Conservation (phyloP, 768 basidiomycete genomes). For the Lactarius sp. region DNA sequence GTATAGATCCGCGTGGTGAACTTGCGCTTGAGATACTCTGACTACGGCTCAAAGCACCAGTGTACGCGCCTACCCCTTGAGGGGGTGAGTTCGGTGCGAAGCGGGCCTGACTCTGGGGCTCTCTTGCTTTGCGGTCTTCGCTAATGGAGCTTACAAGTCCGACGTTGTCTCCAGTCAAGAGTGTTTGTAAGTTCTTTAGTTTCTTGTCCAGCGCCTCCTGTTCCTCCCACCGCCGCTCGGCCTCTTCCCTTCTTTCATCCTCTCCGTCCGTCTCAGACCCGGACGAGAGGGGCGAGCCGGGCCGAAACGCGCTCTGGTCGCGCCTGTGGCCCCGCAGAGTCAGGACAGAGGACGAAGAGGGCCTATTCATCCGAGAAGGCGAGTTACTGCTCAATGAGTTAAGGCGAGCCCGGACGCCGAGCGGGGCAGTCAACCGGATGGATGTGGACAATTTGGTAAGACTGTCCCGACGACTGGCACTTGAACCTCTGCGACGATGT, state of each 20-base stretch:
- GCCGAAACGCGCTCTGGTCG: slow-evolving; percentile 18
- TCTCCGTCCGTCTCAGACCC: slow-evolving; percentile 44
- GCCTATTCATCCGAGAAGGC: slow-evolving; percentile 40
- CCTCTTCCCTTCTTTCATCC: slow-evolving; percentile 59
- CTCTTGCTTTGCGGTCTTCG: slow-evolving; percentile 18
- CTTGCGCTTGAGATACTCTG: slow-evolving; percentile 71
- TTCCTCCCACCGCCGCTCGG: slow-evolving; percentile 60
- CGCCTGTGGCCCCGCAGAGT: slow-evolving; percentile 43
- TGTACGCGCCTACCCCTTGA: slow-evolving; percentile 39
- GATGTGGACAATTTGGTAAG: slow-evolving; percentile 37
- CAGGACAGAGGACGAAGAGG: slow-evolving; percentile 64
- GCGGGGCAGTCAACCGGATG: slow-evolving; percentile 47
- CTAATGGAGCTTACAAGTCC: slow-evolving; percentile 52
- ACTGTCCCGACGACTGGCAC: slow-evolving; percentile 20
- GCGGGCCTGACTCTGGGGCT: slow-evolving; percentile 31
- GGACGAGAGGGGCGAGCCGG: slow-evolving; percentile 29
- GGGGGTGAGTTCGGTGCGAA: slow-evolving; percentile 36
- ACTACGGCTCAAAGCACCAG: slow-evolving; percentile 35
- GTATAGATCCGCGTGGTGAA: slow-evolving; percentile 74
- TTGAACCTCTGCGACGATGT: slow-evolving; percentile 23
- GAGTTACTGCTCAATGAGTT: slow-evolving; percentile 60
- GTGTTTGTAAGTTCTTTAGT: slow-evolving; percentile 58
- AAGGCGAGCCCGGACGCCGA: slow-evolving; percentile 65
- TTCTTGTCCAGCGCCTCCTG: slow-evolving; percentile 64
- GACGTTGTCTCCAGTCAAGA: slow-evolving; percentile 69